phyloP scores from a whole-genome alignment of 208 protist genomes.

The Giardia duodenalis region DNA sequence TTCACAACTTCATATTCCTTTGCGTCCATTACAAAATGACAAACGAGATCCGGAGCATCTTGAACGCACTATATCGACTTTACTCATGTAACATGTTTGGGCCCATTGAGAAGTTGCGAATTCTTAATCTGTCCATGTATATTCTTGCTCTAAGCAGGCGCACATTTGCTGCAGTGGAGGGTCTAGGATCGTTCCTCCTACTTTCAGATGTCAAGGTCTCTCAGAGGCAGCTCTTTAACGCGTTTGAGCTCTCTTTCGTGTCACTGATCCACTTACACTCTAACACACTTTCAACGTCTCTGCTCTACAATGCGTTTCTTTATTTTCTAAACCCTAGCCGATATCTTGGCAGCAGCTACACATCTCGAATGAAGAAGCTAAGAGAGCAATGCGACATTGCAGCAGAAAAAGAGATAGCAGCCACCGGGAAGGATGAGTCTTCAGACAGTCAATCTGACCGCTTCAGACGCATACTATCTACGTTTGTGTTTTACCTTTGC shows the following conservation, averaged over 20 bases:
- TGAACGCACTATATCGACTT: neutral
- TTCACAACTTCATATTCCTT: neutral
- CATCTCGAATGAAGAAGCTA: neutral
- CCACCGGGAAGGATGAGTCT: no score
- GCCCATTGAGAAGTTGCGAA: neutral
- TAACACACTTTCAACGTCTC: neutral
- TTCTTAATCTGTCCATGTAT: neutral
- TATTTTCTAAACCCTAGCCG: neutral
- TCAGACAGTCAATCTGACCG: no score
- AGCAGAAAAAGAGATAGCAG: no score
- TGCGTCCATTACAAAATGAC: neutral
- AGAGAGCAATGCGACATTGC: no score
- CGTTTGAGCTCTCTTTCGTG: neutral
- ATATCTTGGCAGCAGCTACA: neutral
- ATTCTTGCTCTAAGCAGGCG: neutral
- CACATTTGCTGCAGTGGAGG: neutral
- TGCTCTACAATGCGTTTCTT: neutral
- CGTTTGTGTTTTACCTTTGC: neutral
- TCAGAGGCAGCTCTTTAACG: no score
- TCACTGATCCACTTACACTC: neutral
- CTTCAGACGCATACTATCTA: neutral
- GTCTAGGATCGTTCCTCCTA: no score
- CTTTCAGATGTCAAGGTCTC: no score
- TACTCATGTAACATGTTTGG: neutral
- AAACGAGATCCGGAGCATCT: neutral